Percentiles rank a stretch among this genome's conserved stretches.
These are phyloP conservation scores for Lichtheimia ramosa DNA, from an alignment of 371 early-diverging fungal genomes.

Conservation along the genomic window DNA sequence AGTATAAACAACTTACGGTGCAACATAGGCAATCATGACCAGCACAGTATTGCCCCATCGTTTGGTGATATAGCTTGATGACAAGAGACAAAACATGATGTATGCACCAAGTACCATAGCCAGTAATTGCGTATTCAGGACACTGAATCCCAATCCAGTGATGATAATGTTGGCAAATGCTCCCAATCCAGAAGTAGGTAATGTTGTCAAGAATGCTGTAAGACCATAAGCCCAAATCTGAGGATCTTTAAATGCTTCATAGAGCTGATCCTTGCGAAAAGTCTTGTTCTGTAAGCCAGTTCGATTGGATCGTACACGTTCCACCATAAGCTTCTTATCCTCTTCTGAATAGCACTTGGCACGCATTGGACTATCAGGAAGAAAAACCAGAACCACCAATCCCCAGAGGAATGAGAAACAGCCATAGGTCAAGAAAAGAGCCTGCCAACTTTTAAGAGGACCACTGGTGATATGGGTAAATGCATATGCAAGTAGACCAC, in stretches of 20 bases:
- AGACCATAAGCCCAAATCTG: slow-evolving; percentile 22
- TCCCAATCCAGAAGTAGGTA: slow-evolving; percentile 23
- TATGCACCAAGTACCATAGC: slow-evolving; percentile 29
- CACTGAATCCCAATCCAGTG: slow-evolving; percentile 20
- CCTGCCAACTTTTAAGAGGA: slow-evolving; percentile 27
- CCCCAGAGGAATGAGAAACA: slow-evolving; percentile 23
- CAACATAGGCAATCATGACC: slow-evolving; percentile 19
- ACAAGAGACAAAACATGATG: slow-evolving; percentile 18
- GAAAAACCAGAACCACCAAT: slow-evolving; percentile 10
- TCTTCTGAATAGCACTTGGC: slow-evolving; percentile 28
- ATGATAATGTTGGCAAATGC: slow-evolving; percentile 29
- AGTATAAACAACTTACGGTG: slow-evolving; percentile 12
- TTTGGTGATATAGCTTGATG: slow-evolving; percentile 20
- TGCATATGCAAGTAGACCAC: slow-evolving; percentile 25
- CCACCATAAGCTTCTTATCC: slow-evolving; percentile 24
- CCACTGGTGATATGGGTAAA: slow-evolving; percentile 25
- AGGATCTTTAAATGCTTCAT: slow-evolving; percentile 24
- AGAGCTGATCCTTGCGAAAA: slow-evolving; percentile 22
- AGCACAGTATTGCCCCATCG: slow-evolving; percentile 16
- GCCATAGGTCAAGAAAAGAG: slow-evolving; percentile 23
- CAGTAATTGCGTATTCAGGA: slow-evolving; percentile 21
- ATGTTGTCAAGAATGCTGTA: slow-evolving; percentile 18
- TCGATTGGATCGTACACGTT: slow-evolving; percentile 25
- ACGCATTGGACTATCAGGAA: slow-evolving; percentile 30
- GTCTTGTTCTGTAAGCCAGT: slow-evolving; percentile 22